These are phyloP conservation scores for Fusarium hainanense DNA, from an alignment of 2,329 filamentous ascomycete species.

Conservation along the genomic window DNA sequence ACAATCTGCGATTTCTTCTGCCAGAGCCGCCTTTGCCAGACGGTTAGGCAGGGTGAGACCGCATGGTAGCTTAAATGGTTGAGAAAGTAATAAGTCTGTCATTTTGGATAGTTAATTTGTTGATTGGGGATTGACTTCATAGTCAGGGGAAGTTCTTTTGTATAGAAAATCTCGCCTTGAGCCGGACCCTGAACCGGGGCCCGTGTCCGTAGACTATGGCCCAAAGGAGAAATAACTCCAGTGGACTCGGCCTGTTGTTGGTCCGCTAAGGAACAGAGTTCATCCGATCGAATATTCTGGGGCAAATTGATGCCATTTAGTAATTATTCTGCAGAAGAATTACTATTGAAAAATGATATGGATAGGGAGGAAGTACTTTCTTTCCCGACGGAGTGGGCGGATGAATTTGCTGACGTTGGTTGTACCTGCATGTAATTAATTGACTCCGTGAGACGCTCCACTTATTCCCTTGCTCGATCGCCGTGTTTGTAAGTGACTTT, in stretches of 20 bases:
- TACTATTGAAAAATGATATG: neutral
- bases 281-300: neutral
- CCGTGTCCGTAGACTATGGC: slow-evolving; percentile 19
- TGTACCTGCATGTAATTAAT: neutral
- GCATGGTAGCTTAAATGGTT: slow-evolving; percentile 63
- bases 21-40: slow-evolving; percentile 63
- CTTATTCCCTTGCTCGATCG: too few relatives aligned
- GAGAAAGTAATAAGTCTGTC: slow-evolving; percentile 23
- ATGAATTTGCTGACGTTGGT: neutral
- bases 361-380: neutral
- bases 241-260: slow-evolving; percentile 22
- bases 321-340: neutral
- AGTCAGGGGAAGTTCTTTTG: neutral
- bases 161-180: slow-evolving; percentile 5
- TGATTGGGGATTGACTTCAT: too few relatives aligned
- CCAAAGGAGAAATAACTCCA: slow-evolving; percentile 17
- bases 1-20: slow-evolving; percentile 56
- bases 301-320: neutral
- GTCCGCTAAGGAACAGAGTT: slow-evolving; percentile 13
- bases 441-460: neutral
- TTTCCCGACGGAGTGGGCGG: neutral
- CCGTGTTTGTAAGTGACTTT: too few relatives aligned
- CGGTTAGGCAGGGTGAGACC: slow-evolving; percentile 67
- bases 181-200: slow-evolving; percentile 3
- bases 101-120: slow-evolving; percentile 1